Evolutionary conservation across 2,329 filamentous ascomycete genomes (phyloP).

Genomic region (Verticillium nubilum): DNA sequence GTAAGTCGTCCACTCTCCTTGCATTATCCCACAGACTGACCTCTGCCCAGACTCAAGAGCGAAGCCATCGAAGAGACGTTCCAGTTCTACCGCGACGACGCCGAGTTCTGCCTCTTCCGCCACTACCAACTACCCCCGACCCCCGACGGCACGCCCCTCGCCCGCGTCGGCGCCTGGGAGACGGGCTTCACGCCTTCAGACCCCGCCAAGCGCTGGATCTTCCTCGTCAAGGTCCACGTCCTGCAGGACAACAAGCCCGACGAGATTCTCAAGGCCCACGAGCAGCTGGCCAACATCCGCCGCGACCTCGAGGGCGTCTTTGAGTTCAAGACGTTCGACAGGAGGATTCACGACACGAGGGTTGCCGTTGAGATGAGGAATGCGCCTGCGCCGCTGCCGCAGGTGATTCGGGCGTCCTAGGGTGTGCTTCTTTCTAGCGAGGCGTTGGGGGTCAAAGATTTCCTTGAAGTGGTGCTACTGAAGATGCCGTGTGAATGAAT

Average conservation of each 20-base stretch:
- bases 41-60: constrained; percentile 39
- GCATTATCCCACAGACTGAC: not conserved
- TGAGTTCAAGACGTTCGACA: constrained; percentile 45
- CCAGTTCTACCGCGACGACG: constrained; percentile 46
- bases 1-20: constrained; percentile 25
- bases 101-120: constrained; percentile 47
- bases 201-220: constrained; percentile 45
- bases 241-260: constrained; percentile 52
- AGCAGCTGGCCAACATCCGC: constrained; percentile 40
- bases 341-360: constrained; percentile 48
- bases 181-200: constrained; percentile 41
- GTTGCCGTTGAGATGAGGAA: constrained; percentile 30
- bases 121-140: constrained; percentile 35
- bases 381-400: constrained; percentile 25
- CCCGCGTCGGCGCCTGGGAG: constrained; percentile 39
- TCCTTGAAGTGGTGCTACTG: not conserved
- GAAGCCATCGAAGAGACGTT: constrained; percentile 50
- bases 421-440: not conserved
- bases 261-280: constrained; percentile 48
- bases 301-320: constrained; percentile 46
- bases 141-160: constrained; percentile 24
- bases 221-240: constrained; percentile 49
- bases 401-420: constrained; percentile 13
- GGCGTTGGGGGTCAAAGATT: not conserved
- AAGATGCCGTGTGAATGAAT: too few species aligned